These are phyloP conservation scores for Moricandia arvensis DNA, from an alignment of 345 rosid species.

Conservation along the genomic window DNA sequence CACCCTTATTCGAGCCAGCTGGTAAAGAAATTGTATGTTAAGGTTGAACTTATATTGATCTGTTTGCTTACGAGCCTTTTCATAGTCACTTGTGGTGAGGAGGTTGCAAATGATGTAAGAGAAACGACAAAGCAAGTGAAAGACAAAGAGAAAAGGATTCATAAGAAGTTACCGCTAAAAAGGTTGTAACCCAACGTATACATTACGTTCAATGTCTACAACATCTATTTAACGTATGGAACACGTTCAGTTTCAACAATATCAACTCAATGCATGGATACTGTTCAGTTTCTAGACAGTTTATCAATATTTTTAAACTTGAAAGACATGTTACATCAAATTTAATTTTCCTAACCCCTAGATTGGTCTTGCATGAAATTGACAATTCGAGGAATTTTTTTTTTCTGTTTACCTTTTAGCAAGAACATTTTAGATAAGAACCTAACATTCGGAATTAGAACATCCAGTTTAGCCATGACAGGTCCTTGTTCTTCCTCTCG, in stretches of 20 bases:
- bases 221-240: not conserved
- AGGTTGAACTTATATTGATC: not conserved
- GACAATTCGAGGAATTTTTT: not conserved
- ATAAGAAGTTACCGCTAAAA: not conserved
- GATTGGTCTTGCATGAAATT: not conserved
- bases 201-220: not conserved
- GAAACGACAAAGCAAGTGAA: not conserved
- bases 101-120: not conserved
- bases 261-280: not conserved
- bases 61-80: not conserved
- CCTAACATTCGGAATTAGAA: not conserved
- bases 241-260: not conserved
- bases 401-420: not conserved
- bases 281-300: not conserved
- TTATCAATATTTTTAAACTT: not conserved
- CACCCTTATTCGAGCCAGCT: not conserved
- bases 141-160: not conserved
- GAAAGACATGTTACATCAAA: not conserved
- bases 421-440: not conserved
- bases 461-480: not conserved
- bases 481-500: not conserved
- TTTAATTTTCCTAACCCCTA: not conserved
- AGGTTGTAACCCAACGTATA: not conserved
- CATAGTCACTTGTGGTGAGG: not conserved
- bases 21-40: not conserved